phyloP scores from a whole-genome alignment of 139 green algal species.

The Pleodorina starrii region DNA sequence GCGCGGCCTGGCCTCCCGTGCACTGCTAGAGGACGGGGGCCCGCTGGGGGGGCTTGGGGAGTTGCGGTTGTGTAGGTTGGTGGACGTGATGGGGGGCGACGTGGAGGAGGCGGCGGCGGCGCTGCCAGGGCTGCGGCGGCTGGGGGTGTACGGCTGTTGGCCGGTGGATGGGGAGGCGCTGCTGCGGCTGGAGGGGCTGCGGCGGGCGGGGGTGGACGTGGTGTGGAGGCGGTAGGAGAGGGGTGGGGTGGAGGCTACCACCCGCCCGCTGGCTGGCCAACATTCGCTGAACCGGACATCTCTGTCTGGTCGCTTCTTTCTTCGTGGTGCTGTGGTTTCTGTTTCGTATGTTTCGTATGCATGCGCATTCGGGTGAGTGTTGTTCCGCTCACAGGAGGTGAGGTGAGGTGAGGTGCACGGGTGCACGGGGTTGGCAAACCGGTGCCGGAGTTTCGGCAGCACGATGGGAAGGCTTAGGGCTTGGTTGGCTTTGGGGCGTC shows the following conservation, averaged over 20 bases:
- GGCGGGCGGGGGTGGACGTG: not conserved
- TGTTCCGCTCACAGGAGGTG: too few relatives aligned
- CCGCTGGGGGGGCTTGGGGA: not conserved
- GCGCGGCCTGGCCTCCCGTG: not conserved
- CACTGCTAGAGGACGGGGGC: not conserved
- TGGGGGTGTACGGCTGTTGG: not conserved
- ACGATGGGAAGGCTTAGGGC: too few relatives aligned
- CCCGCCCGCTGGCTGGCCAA: too few relatives aligned
- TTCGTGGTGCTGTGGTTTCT: too few relatives aligned
- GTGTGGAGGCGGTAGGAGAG: not conserved
- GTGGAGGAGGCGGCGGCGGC: slow-evolving; percentile 31
- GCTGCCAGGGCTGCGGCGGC: slow-evolving; percentile 11
- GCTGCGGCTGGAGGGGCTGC: not conserved
- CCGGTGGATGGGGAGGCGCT: not conserved
- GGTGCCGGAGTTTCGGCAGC: too few relatives aligned
- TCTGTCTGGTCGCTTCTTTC: too few relatives aligned
- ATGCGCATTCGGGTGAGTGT: too few relatives aligned
- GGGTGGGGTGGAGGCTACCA: not conserved
- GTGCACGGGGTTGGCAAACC: too few relatives aligned
- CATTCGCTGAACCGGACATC: too few relatives aligned
- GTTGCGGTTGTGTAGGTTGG: slow-evolving; percentile 8
- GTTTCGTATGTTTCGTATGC: too few relatives aligned
- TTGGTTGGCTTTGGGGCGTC: too few relatives aligned
- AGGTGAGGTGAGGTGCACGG: too few relatives aligned
- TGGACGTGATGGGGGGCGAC: slow-evolving; percentile 5